Evolutionary conservation across 176 grass and related monocot species (phyloP), one percentile per base, ranked within the genome.

Genomic region (Oryza australiensis): DNA sequence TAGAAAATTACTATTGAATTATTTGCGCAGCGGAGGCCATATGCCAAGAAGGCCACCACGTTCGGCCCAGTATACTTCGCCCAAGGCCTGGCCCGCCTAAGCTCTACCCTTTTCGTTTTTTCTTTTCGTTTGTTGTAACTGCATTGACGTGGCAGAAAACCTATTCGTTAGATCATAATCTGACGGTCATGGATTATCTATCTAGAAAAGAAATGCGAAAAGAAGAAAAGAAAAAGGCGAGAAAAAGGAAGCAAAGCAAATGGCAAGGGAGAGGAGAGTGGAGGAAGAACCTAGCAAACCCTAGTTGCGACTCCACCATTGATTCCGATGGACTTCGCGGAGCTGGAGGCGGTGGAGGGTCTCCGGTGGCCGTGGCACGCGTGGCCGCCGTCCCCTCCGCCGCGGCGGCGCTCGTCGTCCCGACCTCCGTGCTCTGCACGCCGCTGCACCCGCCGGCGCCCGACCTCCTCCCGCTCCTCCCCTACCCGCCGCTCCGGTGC

Each of bases 291-390:
- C 45, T 5, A 22, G 29, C 86, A 81, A 94, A 91, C 83, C 87
- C 85, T 94, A 83, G 68, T 87, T 62, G 51, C 43, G 33, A 32
- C 72, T 37, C 78, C 62, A n/a, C 2, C 18, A 41, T 33, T 16
- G 53, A 72, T 85, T 46, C 83, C 87, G 83, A 99, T 95, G 96
- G 96, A 95, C 84, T 99, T 99, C 85, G 87, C 89, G 38, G 93
- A 99, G 96, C 85, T 99, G 83, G 96, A 99, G 89, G 88, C 93
- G 48, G 92, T 95, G 66, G 96, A 99, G 90, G 96, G 96, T 49
- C 87, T 99, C 9, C 96, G 93, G 7, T 95, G 91, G 96, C 90
- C 96, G 55, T 99, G 93, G 96, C 93, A 99, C 75, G 68, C 93
- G 26, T 99, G 96, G 96, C 93, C 93, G 30, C 48, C 80, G 45